Conservation (phyloP, 768 basidiomycete genomes). For the Lepiota venenata region DNA sequence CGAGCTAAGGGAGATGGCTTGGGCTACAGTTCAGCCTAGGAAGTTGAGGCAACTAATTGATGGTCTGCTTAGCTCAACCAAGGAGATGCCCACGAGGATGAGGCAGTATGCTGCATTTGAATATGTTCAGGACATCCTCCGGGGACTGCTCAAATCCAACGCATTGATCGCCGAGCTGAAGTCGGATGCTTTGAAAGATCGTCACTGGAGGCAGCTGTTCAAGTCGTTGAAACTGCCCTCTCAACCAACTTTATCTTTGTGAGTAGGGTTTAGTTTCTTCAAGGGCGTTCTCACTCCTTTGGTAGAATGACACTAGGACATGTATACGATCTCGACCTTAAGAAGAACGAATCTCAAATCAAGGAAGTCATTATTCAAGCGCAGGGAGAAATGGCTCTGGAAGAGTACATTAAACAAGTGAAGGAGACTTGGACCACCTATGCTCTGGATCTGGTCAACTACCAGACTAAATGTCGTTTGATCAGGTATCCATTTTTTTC, state of each 20-base stretch:
- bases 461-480: slow-evolving; percentile 97
- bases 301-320: slow-evolving; percentile 90
- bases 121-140: slow-evolving; percentile 90
- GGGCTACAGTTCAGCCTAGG: slow-evolving; percentile 92
- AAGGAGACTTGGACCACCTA: slow-evolving; percentile 97
- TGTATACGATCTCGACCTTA: slow-evolving; percentile 95
- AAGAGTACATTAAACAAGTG: slow-evolving; percentile 95
- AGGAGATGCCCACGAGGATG: slow-evolving; percentile 99
- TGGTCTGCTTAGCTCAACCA: slow-evolving; percentile 85
- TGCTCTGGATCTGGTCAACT: slow-evolving; percentile 93
- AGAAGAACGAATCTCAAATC: slow-evolving; percentile 86
- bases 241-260: slow-evolving; percentile 76
- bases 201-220: slow-evolving; percentile 98
- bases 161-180: slow-evolving; percentile 89
- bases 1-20: slow-evolving; percentile 83
- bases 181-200: slow-evolving; percentile 94
- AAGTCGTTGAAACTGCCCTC: slow-evolving; percentile 77
- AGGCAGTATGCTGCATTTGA: slow-evolving; percentile 98
- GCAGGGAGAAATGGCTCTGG: slow-evolving; percentile 97
- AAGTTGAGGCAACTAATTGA: slow-evolving; percentile 95
- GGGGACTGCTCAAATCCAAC: slow-evolving; percentile 87
- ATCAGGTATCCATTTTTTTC: slow-evolving; percentile 56
- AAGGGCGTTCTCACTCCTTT: neutral
- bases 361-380: slow-evolving; percentile 97
- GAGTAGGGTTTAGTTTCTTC: slow-evolving; percentile 19